Conservation (phyloP, 805 yeast genomes). For the Saccharomycopsis lassenensis region DNA sequence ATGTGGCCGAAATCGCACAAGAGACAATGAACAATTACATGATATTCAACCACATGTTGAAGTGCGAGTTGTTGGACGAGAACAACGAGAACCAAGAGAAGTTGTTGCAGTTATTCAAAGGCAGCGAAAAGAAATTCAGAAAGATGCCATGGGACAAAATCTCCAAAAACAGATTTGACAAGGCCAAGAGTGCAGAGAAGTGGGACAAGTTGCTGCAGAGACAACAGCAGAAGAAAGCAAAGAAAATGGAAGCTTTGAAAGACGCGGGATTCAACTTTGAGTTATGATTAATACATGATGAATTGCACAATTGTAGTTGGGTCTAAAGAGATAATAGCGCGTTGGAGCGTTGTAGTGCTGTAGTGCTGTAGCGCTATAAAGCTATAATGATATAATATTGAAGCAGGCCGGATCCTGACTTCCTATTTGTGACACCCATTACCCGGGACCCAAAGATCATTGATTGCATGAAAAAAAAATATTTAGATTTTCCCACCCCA, state of each 20-base stretch:
- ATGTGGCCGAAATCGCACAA: slow-evolving; percentile 79
- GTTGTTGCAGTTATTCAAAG: slow-evolving; percentile 43
- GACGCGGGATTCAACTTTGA: slow-evolving; percentile 47
- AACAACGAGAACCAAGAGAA: slow-evolving; percentile 17
- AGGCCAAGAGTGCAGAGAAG: slow-evolving; percentile 42
- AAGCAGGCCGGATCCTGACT: no score
- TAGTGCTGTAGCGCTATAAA: no score
- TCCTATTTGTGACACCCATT: no score
- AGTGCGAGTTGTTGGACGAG: slow-evolving; percentile 50
- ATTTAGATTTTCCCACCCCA: no score
- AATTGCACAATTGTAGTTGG: no score
- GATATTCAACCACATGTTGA: slow-evolving; percentile 75
- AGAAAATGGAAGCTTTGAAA: slow-evolving; percentile 39
- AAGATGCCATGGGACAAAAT: slow-evolving; percentile 50
- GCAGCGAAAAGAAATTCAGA: slow-evolving; percentile 43
- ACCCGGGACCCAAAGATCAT: no score
- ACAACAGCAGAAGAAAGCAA: slow-evolving; percentile 30
- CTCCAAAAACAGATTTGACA: slow-evolving; percentile 41
- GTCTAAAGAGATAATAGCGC: no score
- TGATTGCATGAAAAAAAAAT: no score
- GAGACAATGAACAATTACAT: slow-evolving; percentile 95
- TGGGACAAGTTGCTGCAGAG: slow-evolving; percentile 44
- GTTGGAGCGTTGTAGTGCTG: no score
- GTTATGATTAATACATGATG: no score
- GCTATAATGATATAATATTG: no score